These are phyloP conservation scores for Arctium lappa DNA, from an alignment of 129 eudicot genomes.

Conservation along the genomic window DNA sequence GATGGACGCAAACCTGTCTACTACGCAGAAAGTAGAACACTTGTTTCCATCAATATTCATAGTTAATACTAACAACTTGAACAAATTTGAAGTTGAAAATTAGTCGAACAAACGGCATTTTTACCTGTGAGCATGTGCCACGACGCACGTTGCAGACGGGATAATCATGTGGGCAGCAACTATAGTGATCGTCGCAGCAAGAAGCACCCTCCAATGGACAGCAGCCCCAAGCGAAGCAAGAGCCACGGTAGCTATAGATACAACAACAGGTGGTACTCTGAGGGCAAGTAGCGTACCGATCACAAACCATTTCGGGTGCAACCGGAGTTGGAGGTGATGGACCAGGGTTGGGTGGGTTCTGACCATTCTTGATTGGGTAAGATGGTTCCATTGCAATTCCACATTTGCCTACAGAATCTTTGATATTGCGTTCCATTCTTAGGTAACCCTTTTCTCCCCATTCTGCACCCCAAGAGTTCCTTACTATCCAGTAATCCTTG, in stretches of 20 bases:
- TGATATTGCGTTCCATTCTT: slow-evolving; percentile 51
- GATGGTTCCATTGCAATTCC: slow-evolving; percentile 59
- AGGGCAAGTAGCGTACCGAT: slow-evolving; percentile 48
- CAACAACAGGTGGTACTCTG: slow-evolving; percentile 75
- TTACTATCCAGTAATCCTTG: slow-evolving; percentile 57
- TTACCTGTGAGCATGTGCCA: slow-evolving; percentile 69
- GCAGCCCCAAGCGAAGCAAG: slow-evolving; percentile 74
- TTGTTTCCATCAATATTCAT: not conserved
- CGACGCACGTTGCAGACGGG: slow-evolving; percentile 57
- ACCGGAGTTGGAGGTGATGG: slow-evolving; percentile 68
- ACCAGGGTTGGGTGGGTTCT: slow-evolving; percentile 63
- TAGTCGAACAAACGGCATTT: not conserved
- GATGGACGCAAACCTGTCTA: not conserved
- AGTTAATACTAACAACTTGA: not conserved
- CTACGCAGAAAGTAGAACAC: no score
- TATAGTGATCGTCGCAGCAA: slow-evolving; percentile 71
- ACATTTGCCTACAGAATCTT: slow-evolving; percentile 35
- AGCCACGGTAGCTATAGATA: slow-evolving; percentile 34
- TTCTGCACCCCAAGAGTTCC: slow-evolving; percentile 54
- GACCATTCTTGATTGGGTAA: slow-evolving; percentile 47
- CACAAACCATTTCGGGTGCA: slow-evolving; percentile 43
- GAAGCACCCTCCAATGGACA: slow-evolving; percentile 85
- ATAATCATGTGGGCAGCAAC: slow-evolving; percentile 88
- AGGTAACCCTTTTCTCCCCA: slow-evolving; percentile 65
- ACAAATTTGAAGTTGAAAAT: not conserved